Evolutionary conservation across 192 early-diverging fungal species (phyloP), one percentile per base, ranked within the genome.

Genomic region (Mortierella hygrophila): DNA sequence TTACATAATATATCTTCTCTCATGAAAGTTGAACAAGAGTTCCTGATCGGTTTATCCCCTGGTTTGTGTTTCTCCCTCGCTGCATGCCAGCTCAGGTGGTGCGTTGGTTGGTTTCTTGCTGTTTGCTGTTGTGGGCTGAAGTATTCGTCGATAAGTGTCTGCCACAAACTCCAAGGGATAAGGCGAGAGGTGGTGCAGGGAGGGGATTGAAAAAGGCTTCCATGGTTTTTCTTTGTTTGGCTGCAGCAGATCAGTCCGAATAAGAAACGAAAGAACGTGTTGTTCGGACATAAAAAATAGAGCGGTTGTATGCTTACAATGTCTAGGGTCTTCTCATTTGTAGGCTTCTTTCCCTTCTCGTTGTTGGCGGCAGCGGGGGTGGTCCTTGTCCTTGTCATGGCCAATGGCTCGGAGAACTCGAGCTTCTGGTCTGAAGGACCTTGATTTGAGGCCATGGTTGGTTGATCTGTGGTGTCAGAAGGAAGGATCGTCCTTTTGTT

Each of bases 281-380:
- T 35, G 60, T 65, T 65, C 60, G 29, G 60, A 65, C 60, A 65
- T 65, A 29, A 32, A 65, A 65, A 65, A 63, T 15, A 32, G 10
- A 65, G 3, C n/a, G 26, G 10, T 44, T 26, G 10, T 72, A 18
- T 47, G 82, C 90, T 90, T 90, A 92, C 91, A 83, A 92, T 91
- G 49, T 92, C 91, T 6, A 92, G 76, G 44, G 88, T 57, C 72
- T 89, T 89, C 13, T 83, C 74, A 16, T 89, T 87, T n/a, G 55
- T 70, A 68, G 60, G 60, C 40, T 40, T 21, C 54, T 75, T 86
- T 38, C 47, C 63, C 41, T 78, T 80, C 18, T 52, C 78, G 55
- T 23, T 18, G 21, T 40, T 7, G 9, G 40, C 9, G 37, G 57
- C 23, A 55, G 65, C 46, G 11, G 60, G 70, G 23, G 41, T 47